Evolutionary conservation across 2,329 filamentous ascomycete species (phyloP), one percentile per base, ranked within the genome.

Genomic region (Albifimbria verrucaria): DNA sequence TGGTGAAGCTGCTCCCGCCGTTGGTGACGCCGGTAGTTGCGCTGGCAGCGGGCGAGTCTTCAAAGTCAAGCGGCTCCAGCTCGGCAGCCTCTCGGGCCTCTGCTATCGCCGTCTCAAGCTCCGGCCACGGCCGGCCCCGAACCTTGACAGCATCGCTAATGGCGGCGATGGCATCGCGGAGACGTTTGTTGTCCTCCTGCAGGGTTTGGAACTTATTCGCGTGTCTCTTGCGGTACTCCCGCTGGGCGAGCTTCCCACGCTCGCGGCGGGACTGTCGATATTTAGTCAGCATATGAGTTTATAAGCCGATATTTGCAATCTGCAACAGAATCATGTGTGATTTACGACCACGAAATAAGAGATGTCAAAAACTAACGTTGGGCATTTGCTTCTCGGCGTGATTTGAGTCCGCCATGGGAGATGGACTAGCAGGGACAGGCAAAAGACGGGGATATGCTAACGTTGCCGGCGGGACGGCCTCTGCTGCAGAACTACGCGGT

Each of bases 181-280:
- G 39, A n/a, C 53, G 55, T 43, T 55, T 55, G 1, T 64, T 64
- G 24, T 64, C 62, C 4, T 64, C 62, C 42, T 63, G 57, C n/a
- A 64, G 57, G 3, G 24, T 57, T 23, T 58, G 57, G 28, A 64
- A 64, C 26, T 52, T 61, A 23, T 59, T 61, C 4, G 56, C 60
- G 48, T 64, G 62, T 1, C 62, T 56, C 21, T 64, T 64, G 11
- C 62, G 58, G 49, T 64, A 64, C 22, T 64, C 59, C 18, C 62
- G 58, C 49, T 64, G 62, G 4, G 62, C 62, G 24, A 61, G 42
- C 49, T 57, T 61, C 39, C 62, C 62, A 39, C 62, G 58, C 50
- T 64, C 62, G 3, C 59, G 61, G 43, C 61, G 63, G 18, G 61
- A 55, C 62, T 64, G 49, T 32, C 4, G 4, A 39, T 4, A n/a